A percentile compares a stretch with the other conserved stretches of the same genome.
Evolutionary conservation across 257 asterid species (phyloP).

Genomic region (Thymus mandschuricus): DNA sequence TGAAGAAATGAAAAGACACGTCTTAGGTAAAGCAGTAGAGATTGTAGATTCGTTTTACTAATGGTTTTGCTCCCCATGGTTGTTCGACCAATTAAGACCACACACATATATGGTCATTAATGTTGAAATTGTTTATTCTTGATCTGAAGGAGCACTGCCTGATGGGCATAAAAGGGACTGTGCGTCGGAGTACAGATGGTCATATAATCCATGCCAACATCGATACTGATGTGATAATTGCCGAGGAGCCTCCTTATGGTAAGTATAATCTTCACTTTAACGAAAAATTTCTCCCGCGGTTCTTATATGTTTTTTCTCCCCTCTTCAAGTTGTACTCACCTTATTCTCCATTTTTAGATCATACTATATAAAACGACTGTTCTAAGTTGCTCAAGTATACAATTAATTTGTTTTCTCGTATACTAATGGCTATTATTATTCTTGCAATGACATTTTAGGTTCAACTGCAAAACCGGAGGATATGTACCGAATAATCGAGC

Average conservation of each 20-base stretch:
- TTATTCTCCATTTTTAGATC: slow-evolving; percentile 5
- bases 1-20: background rate
- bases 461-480: slow-evolving; percentile 99
- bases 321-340: slow-evolving; percentile 14
- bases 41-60: background rate
- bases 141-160: slow-evolving; percentile 87
- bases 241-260: slow-evolving; percentile 99
- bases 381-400: slow-evolving; percentile 4
- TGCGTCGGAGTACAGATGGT: slow-evolving; percentile 98
- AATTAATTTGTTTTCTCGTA: slow-evolving; percentile 4
- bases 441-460: slow-evolving; percentile 51
- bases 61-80: background rate
- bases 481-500: slow-evolving; percentile 96
- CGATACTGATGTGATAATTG: slow-evolving; percentile 98
- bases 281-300: background rate
- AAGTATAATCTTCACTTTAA: slow-evolving; percentile 31
- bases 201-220: slow-evolving; percentile 99
- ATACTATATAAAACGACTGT: background rate
- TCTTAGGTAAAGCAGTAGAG: background rate
- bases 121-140: slow-evolving; percentile 16
- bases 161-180: slow-evolving; percentile 99
- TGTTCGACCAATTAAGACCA: background rate
- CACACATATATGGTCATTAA: background rate
- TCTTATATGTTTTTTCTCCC: slow-evolving; percentile 12
- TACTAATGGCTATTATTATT: background rate